These are phyloP conservation scores for Pseudoperonospora humuli DNA, from an alignment of 352 stramenopile genomes.

Conservation along the genomic window DNA sequence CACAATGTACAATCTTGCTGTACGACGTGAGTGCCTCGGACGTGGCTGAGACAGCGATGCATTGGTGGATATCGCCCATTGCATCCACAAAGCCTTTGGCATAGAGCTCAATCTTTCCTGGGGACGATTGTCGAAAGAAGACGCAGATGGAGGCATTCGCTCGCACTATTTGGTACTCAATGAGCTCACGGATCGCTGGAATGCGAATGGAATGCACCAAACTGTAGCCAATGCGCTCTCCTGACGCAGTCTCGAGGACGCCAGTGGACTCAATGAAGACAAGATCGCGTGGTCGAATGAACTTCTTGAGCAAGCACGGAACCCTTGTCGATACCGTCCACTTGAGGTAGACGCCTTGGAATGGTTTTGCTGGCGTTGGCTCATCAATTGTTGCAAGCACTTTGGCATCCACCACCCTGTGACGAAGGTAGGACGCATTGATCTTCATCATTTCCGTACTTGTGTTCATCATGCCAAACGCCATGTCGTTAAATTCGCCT, in stretches of 20 bases:
- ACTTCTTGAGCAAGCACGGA: slow-evolving; percentile 12
- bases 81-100: slow-evolving; percentile 36
- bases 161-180: slow-evolving; percentile 27
- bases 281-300: slow-evolving; percentile 46
- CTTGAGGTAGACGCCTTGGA: slow-evolving; percentile 55
- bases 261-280: slow-evolving; percentile 47
- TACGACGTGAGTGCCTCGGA: slow-evolving; percentile 31
- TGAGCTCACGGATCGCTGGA: slow-evolving; percentile 30
- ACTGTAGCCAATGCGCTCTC: slow-evolving; percentile 41
- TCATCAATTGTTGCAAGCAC: no score
- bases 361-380: no score
- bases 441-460: no score
- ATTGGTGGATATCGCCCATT: slow-evolving; percentile 26
- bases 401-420: no score
- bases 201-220: slow-evolving; percentile 43
- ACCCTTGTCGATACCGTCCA: slow-evolving; percentile 41
- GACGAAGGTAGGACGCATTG: no score
- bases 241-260: slow-evolving; percentile 21
- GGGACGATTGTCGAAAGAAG: slow-evolving; percentile 23
- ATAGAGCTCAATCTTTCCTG: slow-evolving; percentile 22
- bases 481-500: no score
- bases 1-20: slow-evolving; percentile 27
- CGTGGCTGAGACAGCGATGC: slow-evolving; percentile 20
- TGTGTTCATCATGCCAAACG: no score
- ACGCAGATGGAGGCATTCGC: slow-evolving; percentile 29